A percentile compares a stretch with the other conserved stretches of the same genome.
Evolutionary conservation across 139 green algal species (phyloP).

Genomic region (Eudorina sp.): DNA sequence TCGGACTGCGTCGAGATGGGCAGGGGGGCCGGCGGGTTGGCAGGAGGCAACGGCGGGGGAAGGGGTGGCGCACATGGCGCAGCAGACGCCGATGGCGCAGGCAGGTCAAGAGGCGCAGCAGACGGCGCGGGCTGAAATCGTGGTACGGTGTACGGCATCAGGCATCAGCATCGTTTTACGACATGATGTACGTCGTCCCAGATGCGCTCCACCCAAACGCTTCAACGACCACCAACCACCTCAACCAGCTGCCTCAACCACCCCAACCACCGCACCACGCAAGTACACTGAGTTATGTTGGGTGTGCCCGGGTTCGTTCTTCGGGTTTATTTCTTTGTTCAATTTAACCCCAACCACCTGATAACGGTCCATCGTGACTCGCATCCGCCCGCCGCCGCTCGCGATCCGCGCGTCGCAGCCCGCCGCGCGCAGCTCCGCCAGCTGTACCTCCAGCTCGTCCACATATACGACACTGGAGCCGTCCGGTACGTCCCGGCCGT

Average conservation of each 20-base stretch:
- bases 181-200: too few species aligned
- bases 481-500: conserved; percentile 94
- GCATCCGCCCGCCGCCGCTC: conserved; percentile 93
- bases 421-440: conserved; percentile 56
- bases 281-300: too few species aligned
- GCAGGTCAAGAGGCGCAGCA: neutral
- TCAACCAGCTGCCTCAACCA: neutral
- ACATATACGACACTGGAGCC: conserved; percentile 84
- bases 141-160: too few species aligned
- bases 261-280: too few species aligned
- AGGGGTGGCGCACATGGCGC: too few species aligned
- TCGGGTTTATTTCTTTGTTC: too few species aligned
- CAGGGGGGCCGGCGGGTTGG: neutral
- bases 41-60: neutral
- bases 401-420: conserved; percentile 88
- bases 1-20: conserved; percentile 74
- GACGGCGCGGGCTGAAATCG: too few species aligned
- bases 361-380: conserved; percentile 97
- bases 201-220: neutral
- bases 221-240: neutral
- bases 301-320: too few species aligned
- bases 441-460: conserved; percentile 76
- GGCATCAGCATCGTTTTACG: too few species aligned
- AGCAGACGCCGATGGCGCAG: too few species aligned
- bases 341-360: conserved; percentile 84